Evolutionary conservation across 129 eudicot species (phyloP).

Genomic region (Sambucus nigra): DNA sequence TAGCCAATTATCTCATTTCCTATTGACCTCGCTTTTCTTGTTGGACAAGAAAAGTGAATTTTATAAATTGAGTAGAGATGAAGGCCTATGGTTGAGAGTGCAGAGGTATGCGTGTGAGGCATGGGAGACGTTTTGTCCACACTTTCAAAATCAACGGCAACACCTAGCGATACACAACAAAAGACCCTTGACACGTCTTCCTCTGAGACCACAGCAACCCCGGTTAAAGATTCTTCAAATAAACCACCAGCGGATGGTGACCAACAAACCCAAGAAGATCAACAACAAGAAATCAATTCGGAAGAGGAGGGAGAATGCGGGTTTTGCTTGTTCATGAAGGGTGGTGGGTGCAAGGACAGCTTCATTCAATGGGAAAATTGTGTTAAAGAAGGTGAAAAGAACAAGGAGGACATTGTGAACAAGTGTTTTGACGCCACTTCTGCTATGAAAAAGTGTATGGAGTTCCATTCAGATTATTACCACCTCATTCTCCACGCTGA

Average conservation of each 20-base stretch:
- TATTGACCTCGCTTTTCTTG: no score
- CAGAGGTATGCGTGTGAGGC: constrained; percentile 22
- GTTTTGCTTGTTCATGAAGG: constrained; percentile 53
- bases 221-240: not conserved
- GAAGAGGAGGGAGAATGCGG: constrained; percentile 47
- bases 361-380: constrained; percentile 56
- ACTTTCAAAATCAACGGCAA: not conserved
- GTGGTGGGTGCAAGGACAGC: constrained; percentile 42
- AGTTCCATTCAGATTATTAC: constrained; percentile 26
- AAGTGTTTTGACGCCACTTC: constrained; percentile 30
- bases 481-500: constrained; percentile 23
- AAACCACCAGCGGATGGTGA: not conserved
- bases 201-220: constrained; percentile 8
- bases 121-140: constrained; percentile 14
- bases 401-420: constrained; percentile 45
- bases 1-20: no score
- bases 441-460: constrained; percentile 29
- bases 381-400: constrained; percentile 55
- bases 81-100: not conserved
- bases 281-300: constrained; percentile 13
- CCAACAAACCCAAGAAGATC: constrained; percentile 21
- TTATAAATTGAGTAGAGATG: no score
- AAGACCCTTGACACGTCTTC: constrained; percentile 14
- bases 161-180: constrained; percentile 14
- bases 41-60: no score